phyloP scores from a whole-genome alignment of 306 rosid species.

The Prunus fruticosa region DNA sequence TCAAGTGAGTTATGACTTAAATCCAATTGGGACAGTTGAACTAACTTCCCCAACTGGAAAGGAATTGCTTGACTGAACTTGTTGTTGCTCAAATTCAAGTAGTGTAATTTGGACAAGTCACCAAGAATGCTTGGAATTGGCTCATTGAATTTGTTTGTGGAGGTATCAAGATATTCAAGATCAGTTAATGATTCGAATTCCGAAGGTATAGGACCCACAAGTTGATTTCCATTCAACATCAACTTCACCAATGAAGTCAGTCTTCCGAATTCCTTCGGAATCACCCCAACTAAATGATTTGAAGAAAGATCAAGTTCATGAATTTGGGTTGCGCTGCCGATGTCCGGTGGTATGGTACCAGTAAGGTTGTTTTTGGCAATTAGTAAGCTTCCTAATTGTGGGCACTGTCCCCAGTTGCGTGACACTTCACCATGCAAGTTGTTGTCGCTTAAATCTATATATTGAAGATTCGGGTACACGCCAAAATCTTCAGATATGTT shows the following conservation, averaged over 20 bases:
- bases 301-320: conserved; percentile 15
- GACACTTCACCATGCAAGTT: too few relatives aligned
- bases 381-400: too few relatives aligned
- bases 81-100: too few relatives aligned
- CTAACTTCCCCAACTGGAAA: too few relatives aligned
- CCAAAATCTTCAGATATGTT: conserved; percentile 39
- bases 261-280: conserved; percentile 11
- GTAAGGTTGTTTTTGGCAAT: too few relatives aligned
- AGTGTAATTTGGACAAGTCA: neutral
- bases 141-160: neutral
- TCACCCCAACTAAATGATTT: neutral
- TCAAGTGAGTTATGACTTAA: too few relatives aligned
- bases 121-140: conserved; percentile 4
- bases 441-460: conserved; percentile 25
- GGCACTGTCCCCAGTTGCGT: too few relatives aligned
- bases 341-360: too few relatives aligned
- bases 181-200: neutral
- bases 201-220: neutral
- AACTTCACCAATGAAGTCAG: conserved; percentile 12
- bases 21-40: too few relatives aligned
- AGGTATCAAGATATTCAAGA: conserved; percentile 4
- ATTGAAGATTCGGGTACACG: conserved; percentile 32
- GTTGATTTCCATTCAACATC: conserved; percentile 9
- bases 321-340: neutral
- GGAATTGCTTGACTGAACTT: too few relatives aligned